phyloP scores from a whole-genome alignment of 306 rosid species.

The Trifolium fragiferum region DNA sequence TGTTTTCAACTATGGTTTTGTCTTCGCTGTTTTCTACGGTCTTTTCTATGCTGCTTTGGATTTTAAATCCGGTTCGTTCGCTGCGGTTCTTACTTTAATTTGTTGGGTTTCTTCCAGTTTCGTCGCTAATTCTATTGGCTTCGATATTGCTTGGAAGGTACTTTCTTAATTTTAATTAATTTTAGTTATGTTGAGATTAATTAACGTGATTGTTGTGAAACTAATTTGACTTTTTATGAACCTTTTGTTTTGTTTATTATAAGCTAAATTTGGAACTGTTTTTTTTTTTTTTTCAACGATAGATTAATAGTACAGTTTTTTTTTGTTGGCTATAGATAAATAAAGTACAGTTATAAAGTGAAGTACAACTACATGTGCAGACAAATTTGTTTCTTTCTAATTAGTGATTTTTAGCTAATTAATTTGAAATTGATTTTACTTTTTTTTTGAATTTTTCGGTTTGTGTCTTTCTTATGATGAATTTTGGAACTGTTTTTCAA shows the following conservation, averaged over 20 bases:
- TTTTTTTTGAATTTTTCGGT: no score
- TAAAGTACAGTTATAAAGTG: no score
- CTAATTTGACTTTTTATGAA: background rate
- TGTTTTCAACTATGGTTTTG: conserved; percentile 65
- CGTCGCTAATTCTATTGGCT: conserved; percentile 59
- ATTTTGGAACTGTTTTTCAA: no score
- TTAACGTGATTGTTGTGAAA: background rate
- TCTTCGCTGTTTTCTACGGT: conserved; percentile 55
- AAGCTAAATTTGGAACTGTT: background rate
- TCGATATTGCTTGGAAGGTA: conserved; percentile 74
- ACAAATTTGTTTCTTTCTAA: no score
- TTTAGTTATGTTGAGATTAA: background rate
- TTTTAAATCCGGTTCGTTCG: conserved; percentile 69
- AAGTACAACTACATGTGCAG: no score
- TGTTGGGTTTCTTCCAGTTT: conserved; percentile 70
- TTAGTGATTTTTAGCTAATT: background rate
- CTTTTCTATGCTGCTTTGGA: conserved; percentile 66
- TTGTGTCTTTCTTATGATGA: no score
- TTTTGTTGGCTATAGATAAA: no score
- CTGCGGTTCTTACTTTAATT: conserved; percentile 63
- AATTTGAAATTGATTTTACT: no score
- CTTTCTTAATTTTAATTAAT: no score
- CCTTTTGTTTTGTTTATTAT: background rate
- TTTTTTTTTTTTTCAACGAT: no score
- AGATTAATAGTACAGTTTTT: no score